Percentiles rank a stretch among this genome's conserved stretches.
Conservation (phyloP, 2,329 filamentous ascomycete genomes). For the Xylariaceae sp. region DNA sequence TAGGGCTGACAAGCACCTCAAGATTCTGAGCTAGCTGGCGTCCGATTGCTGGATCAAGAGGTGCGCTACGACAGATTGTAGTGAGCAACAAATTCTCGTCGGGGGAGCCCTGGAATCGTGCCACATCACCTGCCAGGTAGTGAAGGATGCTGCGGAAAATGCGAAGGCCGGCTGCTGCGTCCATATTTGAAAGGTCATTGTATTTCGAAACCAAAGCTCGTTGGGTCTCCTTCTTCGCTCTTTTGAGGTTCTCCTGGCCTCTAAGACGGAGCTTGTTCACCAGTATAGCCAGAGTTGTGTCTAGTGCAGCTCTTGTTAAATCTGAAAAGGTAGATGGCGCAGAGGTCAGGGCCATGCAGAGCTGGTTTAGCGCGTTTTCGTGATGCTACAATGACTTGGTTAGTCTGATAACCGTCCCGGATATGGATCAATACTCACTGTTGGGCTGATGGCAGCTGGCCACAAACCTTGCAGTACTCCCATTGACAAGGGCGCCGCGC, state of each 20-base stretch:
- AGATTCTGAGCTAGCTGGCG: slow-evolving; percentile 22
- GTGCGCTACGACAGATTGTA: slow-evolving; percentile 11
- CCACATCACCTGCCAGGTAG: slow-evolving; percentile 27
- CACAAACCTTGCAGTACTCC: slow-evolving; percentile 27
- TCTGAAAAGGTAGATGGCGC: slow-evolving; percentile 12
- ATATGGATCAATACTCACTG: too few species aligned
- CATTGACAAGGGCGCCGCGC: slow-evolving; percentile 25
- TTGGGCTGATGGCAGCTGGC: slow-evolving; percentile 15
- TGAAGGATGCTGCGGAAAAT: slow-evolving; percentile 24
- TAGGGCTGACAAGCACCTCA: slow-evolving; percentile 22
- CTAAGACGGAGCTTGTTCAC: slow-evolving; percentile 23
- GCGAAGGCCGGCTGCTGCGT: slow-evolving; percentile 7
- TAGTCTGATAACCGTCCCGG: too few species aligned
- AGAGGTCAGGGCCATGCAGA: slow-evolving; percentile 11
- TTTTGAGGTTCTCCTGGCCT: slow-evolving; percentile 2
- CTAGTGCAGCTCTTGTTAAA: slow-evolving; percentile 20
- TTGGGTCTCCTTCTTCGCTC: slow-evolving; percentile 12
- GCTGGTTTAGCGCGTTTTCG: slow-evolving; percentile 9
- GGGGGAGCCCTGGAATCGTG: slow-evolving; percentile 15
- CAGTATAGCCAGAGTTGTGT: slow-evolving; percentile 20
- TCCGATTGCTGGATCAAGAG: slow-evolving; percentile 15
- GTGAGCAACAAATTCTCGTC: slow-evolving; percentile 18
- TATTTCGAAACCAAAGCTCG: slow-evolving; percentile 7
- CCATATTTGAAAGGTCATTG: background rate
- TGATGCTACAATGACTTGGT: slow-evolving; percentile 13